Evolutionary conservation across 208 protist species (phyloP).

Genomic region (Leishmania major): DNA sequence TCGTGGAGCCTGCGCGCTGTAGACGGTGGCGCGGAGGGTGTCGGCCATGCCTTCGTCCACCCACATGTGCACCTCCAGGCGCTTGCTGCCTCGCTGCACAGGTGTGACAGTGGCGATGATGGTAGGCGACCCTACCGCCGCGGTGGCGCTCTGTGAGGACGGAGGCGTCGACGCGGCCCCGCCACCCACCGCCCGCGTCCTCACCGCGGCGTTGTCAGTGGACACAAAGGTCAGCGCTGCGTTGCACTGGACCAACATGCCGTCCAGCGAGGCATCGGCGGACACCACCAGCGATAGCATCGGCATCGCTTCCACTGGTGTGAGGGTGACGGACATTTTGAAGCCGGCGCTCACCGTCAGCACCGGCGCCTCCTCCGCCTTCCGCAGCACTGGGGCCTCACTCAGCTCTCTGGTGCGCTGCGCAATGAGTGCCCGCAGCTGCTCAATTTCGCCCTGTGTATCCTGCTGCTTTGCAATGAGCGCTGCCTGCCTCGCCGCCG

Average conservation of each 20-base stretch:
- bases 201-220: slow-evolving; percentile 40
- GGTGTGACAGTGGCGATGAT: slow-evolving; percentile 29
- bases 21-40: slow-evolving; percentile 44
- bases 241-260: slow-evolving; percentile 50
- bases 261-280: slow-evolving; percentile 60
- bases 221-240: slow-evolving; percentile 47
- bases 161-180: slow-evolving; percentile 19
- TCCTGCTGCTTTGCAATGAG: slow-evolving; percentile 40
- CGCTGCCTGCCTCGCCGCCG: slow-evolving; percentile 22
- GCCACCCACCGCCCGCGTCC: slow-evolving; percentile 1
- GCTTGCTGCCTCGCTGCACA: slow-evolving; percentile 32
- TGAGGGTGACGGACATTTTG: slow-evolving; percentile 51
- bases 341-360: slow-evolving; percentile 74
- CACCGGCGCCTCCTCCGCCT: slow-evolving; percentile 28
- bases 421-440: slow-evolving; percentile 45
- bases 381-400: slow-evolving; percentile 20
- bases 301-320: slow-evolving; percentile 46
- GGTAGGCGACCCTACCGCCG: not conserved
- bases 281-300: slow-evolving; percentile 64
- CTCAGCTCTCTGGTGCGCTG: slow-evolving; percentile 45
- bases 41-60: slow-evolving; percentile 57
- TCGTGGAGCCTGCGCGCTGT: slow-evolving; percentile 54
- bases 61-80: slow-evolving; percentile 59
- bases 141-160: not conserved
- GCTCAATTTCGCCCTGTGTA: slow-evolving; percentile 43